These are phyloP conservation scores for Fusarium pilosicola DNA, from an alignment of 2,329 filamentous ascomycete genomes.

Conservation along the genomic window DNA sequence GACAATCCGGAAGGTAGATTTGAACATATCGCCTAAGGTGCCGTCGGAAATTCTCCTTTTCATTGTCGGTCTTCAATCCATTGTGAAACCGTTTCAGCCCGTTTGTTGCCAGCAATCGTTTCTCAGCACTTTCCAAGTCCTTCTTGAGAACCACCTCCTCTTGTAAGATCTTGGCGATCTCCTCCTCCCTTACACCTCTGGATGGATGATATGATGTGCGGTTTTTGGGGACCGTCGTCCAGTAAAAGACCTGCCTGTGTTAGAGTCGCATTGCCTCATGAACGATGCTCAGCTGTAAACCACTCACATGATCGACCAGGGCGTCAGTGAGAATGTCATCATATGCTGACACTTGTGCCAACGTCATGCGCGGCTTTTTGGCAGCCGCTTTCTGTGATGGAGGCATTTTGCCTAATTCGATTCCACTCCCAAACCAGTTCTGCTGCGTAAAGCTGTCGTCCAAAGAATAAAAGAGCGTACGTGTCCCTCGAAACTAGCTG, in stretches of 20 bases:
- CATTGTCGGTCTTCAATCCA: constrained; percentile 75
- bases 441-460: not conserved
- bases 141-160: constrained; percentile 78
- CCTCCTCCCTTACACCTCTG: constrained; percentile 76
- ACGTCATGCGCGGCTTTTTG: constrained; percentile 79
- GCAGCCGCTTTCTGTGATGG: constrained; percentile 48
- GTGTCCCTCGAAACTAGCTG: constrained; percentile 29
- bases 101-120: constrained; percentile 75
- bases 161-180: constrained; percentile 70
- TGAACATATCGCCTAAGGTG: constrained; percentile 92
- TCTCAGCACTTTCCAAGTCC: constrained; percentile 75
- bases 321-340: constrained; percentile 97
- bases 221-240: constrained; percentile 96
- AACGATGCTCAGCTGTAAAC: constrained; percentile 2
- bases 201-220: constrained; percentile 85
- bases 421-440: not conserved
- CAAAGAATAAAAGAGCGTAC: constrained; percentile 35
- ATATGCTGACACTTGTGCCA: constrained; percentile 89
- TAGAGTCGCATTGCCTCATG: constrained; percentile 29
- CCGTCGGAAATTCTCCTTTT: constrained; percentile 85
- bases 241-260: constrained; percentile 78
- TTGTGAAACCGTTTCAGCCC: constrained; percentile 78
- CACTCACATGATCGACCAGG: constrained; percentile 89
- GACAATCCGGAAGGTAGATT: constrained; percentile 92
- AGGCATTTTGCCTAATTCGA: constrained; percentile 47